Evolutionary conservation across 768 basidiomycete genomes (phyloP), one percentile per base, ranked within the genome.

Genomic region (Naganishia vaughanmartiniae): DNA sequence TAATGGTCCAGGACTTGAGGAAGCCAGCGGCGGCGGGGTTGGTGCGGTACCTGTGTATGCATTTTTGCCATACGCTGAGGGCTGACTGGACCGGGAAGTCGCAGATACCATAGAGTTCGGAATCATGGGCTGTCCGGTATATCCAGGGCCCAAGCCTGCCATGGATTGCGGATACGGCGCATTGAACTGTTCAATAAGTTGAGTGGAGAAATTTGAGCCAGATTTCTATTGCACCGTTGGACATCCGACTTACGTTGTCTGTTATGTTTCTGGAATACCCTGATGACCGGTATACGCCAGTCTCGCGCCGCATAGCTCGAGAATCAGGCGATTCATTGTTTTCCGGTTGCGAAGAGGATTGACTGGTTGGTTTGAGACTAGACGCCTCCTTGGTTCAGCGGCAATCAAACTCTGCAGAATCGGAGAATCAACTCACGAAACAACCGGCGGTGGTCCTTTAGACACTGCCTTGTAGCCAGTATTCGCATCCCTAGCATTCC

Each of bases 11-110:
- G 89, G 87, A 74, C 91, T 91, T 72, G 92, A 88, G 33, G 92
- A 91, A 12, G 91, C 91, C 79, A 87, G 89, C 1, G 93, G 92
- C 14, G 91, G 93, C 0, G 89, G 85, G 0, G 90, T 69, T 17
- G 24, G 84, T 76, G 69, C 80, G 76, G 85, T 80, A 30, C 60
- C 30, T 6, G 21, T 45, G 56, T 84, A 78, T 60, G 82, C 74
- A 55, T 81, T 80, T 12, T 83, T 66, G 72, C 85, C 83, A 78
- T 83, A 80, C 42, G 86, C 30, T 60, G 69, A 74, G 86, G 83
- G 87, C 86, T 84, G 58, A 42, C 28, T 31, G 17, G 58, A 65
- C 24, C 58, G 42, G 24, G 51, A 65, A 21, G 33, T 65, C 4
- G 46, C 30, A 2, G 67, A 48, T 48, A 28, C 67, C 15, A 55